A percentile compares a stretch with the other conserved stretches of the same genome.
These are phyloP conservation scores for Aspergillus panamensis DNA, from an alignment of 495 filamentous ascomycete genomes.

Conservation along the genomic window DNA sequence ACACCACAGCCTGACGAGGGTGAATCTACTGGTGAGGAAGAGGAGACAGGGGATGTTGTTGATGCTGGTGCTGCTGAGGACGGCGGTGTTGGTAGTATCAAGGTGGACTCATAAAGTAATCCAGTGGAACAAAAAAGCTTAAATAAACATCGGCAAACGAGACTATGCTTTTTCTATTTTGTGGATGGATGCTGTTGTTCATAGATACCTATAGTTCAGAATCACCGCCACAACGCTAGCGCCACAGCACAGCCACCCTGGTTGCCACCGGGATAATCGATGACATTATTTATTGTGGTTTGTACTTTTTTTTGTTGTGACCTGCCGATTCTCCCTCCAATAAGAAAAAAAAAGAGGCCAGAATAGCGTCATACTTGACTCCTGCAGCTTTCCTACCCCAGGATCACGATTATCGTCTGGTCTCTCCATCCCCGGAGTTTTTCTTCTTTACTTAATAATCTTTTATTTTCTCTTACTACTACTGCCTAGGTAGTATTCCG, in stretches of 20 bases:
- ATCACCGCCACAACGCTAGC: neutral
- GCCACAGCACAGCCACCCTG: constrained; percentile 4
- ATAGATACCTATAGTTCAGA: neutral
- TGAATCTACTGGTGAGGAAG: neutral
- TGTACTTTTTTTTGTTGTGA: constrained; percentile 9
- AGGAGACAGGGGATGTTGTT: neutral
- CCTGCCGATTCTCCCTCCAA: neutral
- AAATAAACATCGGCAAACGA: no score
- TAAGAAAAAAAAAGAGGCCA: neutral
- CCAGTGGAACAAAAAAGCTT: neutral
- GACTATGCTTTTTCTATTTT: neutral
- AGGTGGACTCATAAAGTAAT: neutral
- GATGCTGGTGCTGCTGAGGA: neutral
- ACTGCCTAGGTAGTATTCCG: neutral
- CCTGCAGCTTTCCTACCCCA: neutral
- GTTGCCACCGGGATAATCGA: constrained; percentile 19
- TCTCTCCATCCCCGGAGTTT: neutral
- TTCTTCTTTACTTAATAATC: neutral
- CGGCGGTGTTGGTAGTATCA: neutral
- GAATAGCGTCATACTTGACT: constrained; percentile 1
- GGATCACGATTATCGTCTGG: neutral
- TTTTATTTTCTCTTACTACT: neutral
- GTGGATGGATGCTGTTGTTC: neutral
- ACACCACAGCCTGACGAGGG: constrained; percentile 14
- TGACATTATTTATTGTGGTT: constrained; percentile 25